phyloP scores from a whole-genome alignment of 106 monocot species.

The Dendrobium officinale region DNA sequence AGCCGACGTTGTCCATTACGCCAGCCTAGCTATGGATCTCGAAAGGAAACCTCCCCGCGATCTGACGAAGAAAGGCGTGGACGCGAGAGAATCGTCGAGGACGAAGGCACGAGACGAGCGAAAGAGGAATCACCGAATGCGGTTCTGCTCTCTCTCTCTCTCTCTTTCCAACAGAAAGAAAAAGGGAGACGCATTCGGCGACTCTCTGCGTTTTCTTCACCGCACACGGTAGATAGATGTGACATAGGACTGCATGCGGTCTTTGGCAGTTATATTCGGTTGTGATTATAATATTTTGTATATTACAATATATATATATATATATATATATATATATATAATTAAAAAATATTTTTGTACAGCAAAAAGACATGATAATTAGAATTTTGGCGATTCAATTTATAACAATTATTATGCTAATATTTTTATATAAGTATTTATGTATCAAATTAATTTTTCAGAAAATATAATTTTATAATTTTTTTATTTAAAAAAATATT shows the following conservation, averaged over 20 bases:
- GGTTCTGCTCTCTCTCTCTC: neutral
- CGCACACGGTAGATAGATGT: neutral
- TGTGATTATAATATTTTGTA: too few relatives aligned
- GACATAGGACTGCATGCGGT: neutral
- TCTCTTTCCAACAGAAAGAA: neutral
- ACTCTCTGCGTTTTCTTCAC: neutral
- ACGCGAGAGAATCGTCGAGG: neutral
- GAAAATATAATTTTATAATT: too few relatives aligned
- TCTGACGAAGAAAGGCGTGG: neutral
- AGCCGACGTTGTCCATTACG: neutral
- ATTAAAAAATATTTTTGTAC: too few relatives aligned
- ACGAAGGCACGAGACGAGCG: neutral
- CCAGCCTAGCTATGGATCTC: neutral
- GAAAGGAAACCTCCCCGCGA: neutral
- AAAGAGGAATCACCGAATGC: neutral
- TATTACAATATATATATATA: too few relatives aligned
- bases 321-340: too few relatives aligned
- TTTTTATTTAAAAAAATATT: too few relatives aligned
- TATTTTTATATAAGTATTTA: too few relatives aligned
- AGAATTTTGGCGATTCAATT: too few relatives aligned
- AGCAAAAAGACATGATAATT: too few relatives aligned
- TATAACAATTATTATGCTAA: too few relatives aligned
- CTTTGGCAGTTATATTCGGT: too few relatives aligned
- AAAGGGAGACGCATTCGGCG: neutral
- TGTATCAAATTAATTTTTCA: too few relatives aligned